These are phyloP conservation scores for Ceratocystis albifundus DNA, from an alignment of 2,329 filamentous ascomycete genomes.

Conservation along the genomic window DNA sequence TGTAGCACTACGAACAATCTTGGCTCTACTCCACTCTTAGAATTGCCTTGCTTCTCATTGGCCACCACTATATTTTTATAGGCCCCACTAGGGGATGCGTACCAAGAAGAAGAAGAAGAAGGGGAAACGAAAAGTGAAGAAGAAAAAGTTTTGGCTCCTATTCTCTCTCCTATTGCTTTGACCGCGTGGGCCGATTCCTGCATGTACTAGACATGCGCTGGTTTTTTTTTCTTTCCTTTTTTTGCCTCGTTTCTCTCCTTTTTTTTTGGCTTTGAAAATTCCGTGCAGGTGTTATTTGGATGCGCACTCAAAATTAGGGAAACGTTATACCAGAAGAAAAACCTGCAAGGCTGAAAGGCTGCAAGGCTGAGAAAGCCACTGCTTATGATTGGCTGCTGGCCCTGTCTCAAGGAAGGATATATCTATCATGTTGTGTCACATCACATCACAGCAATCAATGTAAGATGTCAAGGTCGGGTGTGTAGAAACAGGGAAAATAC, in stretches of 20 bases:
- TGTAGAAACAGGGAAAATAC: not conserved
- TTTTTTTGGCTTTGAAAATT: not conserved
- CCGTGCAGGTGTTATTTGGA: not conserved
- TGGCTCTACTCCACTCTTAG: slow-evolving; percentile 11
- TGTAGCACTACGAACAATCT: not conserved
- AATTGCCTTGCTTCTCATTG: not conserved
- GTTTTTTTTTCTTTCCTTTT: not conserved
- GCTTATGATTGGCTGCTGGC: not conserved
- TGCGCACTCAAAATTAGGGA: not conserved
- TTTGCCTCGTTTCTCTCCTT: not conserved
- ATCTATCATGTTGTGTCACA: not conserved
- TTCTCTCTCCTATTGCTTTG: not conserved
- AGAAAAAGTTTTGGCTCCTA: not conserved
- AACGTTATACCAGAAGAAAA: not conserved
- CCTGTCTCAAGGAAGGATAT: not conserved
- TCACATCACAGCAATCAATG: not conserved
- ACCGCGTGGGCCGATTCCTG: slow-evolving; percentile 4
- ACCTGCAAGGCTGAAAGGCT: not conserved
- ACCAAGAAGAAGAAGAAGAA: too few relatives aligned
- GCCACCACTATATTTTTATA: not conserved
- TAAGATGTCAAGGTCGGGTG: not conserved
- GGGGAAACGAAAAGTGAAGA: not conserved
- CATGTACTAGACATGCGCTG: not conserved
- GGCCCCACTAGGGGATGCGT: not conserved
- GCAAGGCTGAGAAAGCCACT: not conserved